A percentile compares a stretch with the other conserved stretches of the same genome.
Conservation (phyloP, 768 basidiomycete genomes). For the Leucocoprinus sp. region DNA sequence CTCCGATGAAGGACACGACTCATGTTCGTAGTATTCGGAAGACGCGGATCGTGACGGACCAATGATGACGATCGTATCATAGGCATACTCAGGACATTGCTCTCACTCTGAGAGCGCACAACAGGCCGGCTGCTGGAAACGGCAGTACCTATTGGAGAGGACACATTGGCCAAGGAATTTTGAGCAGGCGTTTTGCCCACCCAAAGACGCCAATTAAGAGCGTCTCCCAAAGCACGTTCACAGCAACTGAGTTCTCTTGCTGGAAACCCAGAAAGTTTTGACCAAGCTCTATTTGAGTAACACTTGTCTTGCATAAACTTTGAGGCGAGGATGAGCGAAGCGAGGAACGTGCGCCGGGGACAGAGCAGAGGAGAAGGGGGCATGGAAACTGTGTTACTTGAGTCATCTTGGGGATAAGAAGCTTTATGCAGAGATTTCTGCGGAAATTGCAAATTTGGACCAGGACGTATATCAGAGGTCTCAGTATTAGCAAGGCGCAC, state of each 20-base stretch:
- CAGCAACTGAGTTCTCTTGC: slow-evolving; percentile 82
- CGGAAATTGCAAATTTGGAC: too few relatives aligned
- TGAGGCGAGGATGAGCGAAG: slow-evolving; percentile 79
- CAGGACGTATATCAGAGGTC: neutral
- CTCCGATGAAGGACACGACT: slow-evolving; percentile 28
- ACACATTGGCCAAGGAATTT: slow-evolving; percentile 16
- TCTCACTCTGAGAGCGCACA: slow-evolving; percentile 45
- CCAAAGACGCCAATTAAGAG: slow-evolving; percentile 89
- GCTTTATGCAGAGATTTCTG: slow-evolving; percentile 16
- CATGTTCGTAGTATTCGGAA: neutral
- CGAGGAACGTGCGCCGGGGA: slow-evolving; percentile 83
- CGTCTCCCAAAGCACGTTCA: slow-evolving; percentile 80
- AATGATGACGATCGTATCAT: slow-evolving; percentile 19
- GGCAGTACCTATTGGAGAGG: slow-evolving; percentile 13
- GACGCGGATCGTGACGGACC: slow-evolving; percentile 9
- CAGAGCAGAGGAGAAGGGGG: slow-evolving; percentile 82
- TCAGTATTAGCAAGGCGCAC: slow-evolving; percentile 29
- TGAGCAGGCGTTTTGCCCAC: slow-evolving; percentile 57
- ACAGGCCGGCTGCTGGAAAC: slow-evolving; percentile 28
- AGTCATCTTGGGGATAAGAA: slow-evolving; percentile 12
- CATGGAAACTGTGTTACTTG: slow-evolving; percentile 19
- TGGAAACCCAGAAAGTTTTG: slow-evolving; percentile 83
- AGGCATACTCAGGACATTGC: slow-evolving; percentile 18
- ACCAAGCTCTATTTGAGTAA: slow-evolving; percentile 93
- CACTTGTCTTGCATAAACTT: slow-evolving; percentile 93